Conservation (phyloP, 2,329 filamentous ascomycete species). For the Aspergillus brunneoviolaceus region DNA sequence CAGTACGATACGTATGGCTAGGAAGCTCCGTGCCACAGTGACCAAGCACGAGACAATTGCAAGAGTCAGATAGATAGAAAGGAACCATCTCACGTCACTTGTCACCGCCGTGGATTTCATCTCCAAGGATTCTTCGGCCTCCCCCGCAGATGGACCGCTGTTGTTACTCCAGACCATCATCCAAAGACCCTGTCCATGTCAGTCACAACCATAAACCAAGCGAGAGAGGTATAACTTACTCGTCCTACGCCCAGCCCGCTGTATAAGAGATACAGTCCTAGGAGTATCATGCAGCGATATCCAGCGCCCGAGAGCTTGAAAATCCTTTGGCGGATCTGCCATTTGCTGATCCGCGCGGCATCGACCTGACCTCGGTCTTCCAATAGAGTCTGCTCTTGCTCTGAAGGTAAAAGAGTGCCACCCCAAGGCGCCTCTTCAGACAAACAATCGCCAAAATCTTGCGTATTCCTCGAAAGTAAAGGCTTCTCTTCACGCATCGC, state of each 20-base stretch:
- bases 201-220: background rate
- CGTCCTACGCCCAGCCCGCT: background rate
- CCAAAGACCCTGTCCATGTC: background rate
- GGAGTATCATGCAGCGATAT: conserved; percentile 1
- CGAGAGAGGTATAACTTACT: background rate
- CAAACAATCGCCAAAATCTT: background rate
- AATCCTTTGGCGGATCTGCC: background rate
- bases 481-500: background rate
- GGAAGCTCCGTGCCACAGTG: background rate
- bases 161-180: conserved; percentile 7
- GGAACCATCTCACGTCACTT: background rate
- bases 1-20: background rate
- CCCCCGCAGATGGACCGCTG: background rate
- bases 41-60: background rate
- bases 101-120: background rate
- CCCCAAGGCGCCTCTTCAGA: background rate
- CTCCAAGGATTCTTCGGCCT: background rate
- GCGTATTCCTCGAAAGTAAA: background rate
- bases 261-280: background rate
- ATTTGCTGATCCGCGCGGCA: background rate
- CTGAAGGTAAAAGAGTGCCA: background rate
- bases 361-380: background rate
- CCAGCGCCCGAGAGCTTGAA: background rate
- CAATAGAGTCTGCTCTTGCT: background rate
- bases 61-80: background rate